Base-by-base conservation (phyloP, 495 filamentous ascomycete species). In the Trichocladium antarcticum region DNA sequence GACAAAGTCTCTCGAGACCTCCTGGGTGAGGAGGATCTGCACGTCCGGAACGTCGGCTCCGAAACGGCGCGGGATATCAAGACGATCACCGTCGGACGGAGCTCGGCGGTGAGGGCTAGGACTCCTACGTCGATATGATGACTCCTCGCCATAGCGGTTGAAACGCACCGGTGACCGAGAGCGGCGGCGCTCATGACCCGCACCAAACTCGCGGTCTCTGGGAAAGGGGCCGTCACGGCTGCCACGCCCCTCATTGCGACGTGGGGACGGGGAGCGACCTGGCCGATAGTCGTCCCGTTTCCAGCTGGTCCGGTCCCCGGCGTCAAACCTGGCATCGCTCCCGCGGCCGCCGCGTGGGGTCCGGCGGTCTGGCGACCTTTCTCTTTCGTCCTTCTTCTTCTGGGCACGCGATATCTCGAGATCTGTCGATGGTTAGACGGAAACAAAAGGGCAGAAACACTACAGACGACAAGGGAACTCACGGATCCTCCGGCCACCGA, bases 401-500 rank as follows among this genome's bases (percentile, higher is more conserved):
- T 64, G 88, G 2, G 82, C 80, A 44, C 90, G 93, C 1, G 89
- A 94, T 32, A 96, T 81, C 63, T 98, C 92, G 35, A 98, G 83
- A 64, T 97, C 92, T 95, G 57, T 14, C 24, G 11, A 17, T 19
- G 28, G 64, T 61, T 61, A 39, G 40, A 19, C 12, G 47, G 27
- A 35, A 7, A n/a, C n/a, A n/a, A n/a, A n/a, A n/a, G n/a, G n/a
- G n/a, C n/a, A 41, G 17, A 44, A 31, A 50, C 5, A 1, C 16
- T 15, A 15, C 1, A 14, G 9, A 55, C 17, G 15, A 16, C 47
- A 27, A 27, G 21, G 27, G 20, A 3, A 81, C 90, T 80, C 76
- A 96, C 90, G 87, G 60, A 98, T 94, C 67, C 85, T 87, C 45
- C 88, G 78, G 15, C 88, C 89, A 60, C 84, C 75, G 6, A 96